Percentiles rank a stretch among this genome's conserved stretches.
Evolutionary conservation across 1,284 basidiomycete genomes (phyloP).

Genomic region (Boletellus dicymbophilus): DNA sequence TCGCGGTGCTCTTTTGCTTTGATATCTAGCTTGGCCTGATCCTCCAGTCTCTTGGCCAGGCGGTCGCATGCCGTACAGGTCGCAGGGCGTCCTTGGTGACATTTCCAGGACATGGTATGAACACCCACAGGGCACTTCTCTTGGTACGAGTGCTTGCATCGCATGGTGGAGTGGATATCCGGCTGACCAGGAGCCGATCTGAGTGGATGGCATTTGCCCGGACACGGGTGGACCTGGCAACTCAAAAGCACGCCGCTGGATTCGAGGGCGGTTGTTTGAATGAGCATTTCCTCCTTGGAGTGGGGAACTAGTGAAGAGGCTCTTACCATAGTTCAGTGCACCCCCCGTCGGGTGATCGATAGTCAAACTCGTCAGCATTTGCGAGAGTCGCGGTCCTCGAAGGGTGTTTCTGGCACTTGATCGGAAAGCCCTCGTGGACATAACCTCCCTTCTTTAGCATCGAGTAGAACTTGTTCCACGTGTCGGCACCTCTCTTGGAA

Average conservation of each 20-base stretch:
- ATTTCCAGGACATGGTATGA: slow-evolving; percentile 38
- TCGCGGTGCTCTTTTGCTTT: slow-evolving; percentile 37
- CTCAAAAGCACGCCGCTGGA: slow-evolving; percentile 46
- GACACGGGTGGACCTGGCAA: slow-evolving; percentile 52
- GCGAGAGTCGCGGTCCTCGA: slow-evolving; percentile 39
- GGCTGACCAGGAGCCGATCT: slow-evolving; percentile 27
- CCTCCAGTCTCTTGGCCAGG: slow-evolving; percentile 33
- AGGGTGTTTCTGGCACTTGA: slow-evolving; percentile 56
- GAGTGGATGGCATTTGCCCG: slow-evolving; percentile 53
- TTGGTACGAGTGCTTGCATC: slow-evolving; percentile 35
- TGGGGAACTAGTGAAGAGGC: not conserved
- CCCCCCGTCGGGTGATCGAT: slow-evolving; percentile 58
- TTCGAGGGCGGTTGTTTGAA: no score
- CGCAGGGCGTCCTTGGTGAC: slow-evolving; percentile 34
- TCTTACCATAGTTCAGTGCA: slow-evolving; percentile 57
- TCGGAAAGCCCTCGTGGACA: slow-evolving; percentile 60
- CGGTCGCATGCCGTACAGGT: slow-evolving; percentile 34
- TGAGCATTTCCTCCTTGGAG: no score
- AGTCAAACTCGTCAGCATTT: slow-evolving; percentile 49
- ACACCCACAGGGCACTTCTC: slow-evolving; percentile 36
- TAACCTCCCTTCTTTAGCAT: slow-evolving; percentile 43
- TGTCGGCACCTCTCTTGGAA: slow-evolving; percentile 48
- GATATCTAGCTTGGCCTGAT: slow-evolving; percentile 31
- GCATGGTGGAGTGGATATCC: slow-evolving; percentile 48
- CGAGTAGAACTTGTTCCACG: slow-evolving; percentile 52